Evolutionary conservation across 495 filamentous ascomycete species (phyloP).

Genomic region (Trypethelium eluteriae): DNA sequence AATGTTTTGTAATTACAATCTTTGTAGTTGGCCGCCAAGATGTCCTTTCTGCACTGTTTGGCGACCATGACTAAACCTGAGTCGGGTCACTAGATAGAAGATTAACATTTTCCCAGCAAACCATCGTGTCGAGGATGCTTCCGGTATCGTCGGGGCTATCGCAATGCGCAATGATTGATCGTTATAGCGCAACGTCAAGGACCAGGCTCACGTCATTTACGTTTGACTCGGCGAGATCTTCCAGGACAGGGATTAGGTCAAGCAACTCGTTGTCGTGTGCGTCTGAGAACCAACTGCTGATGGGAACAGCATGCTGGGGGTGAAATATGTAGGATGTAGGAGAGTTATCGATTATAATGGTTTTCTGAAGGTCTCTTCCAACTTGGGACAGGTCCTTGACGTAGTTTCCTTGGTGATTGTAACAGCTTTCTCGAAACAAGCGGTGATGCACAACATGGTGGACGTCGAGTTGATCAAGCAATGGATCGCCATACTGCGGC

Average conservation of each 20-base stretch:
- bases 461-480: slow-evolving; percentile 95
- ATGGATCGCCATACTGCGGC: slow-evolving; percentile 82
- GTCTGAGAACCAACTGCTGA: slow-evolving; percentile 99
- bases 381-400: slow-evolving; percentile 98
- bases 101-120: not conserved
- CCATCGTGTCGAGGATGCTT: too few relatives aligned
- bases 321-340: slow-evolving; percentile 99
- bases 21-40: not conserved
- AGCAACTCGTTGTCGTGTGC: slow-evolving; percentile 98
- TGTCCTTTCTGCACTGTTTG: not conserved
- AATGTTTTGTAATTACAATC: slow-evolving; percentile 7
- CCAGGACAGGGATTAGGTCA: slow-evolving; percentile 95
- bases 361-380: slow-evolving; percentile 89
- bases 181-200: slow-evolving; percentile 85
- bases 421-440: slow-evolving; percentile 95
- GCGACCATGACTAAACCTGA: not conserved
- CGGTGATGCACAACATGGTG: slow-evolving; percentile 94
- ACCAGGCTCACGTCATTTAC: slow-evolving; percentile 96
- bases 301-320: slow-evolving; percentile 96
- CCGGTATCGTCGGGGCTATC: not conserved
- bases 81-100: not conserved
- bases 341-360: slow-evolving; percentile 99
- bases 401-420: slow-evolving; percentile 99
- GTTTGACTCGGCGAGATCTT: slow-evolving; percentile 80
- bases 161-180: not conserved